A percentile compares a stretch with the other conserved stretches of the same genome.
These are phyloP conservation scores for Botrytis fragariae DNA, from an alignment of 2,329 filamentous ascomycete species.

Conservation along the genomic window DNA sequence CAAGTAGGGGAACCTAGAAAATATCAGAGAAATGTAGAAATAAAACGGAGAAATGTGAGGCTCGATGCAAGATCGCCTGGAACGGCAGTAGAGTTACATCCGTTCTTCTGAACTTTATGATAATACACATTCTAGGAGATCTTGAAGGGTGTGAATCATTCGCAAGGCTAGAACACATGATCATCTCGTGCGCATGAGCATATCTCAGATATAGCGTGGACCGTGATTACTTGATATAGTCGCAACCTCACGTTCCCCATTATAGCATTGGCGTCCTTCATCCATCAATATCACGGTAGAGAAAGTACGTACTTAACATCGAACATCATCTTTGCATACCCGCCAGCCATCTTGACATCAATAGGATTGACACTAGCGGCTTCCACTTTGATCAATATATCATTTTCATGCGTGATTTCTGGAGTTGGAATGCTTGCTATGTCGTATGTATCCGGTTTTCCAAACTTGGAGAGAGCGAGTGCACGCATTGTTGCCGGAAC, in stretches of 20 bases:
- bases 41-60: not conserved
- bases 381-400: constrained; percentile 47
- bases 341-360: constrained; percentile 43
- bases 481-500: constrained; percentile 33
- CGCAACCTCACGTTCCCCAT: not conserved
- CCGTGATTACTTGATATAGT: not conserved
- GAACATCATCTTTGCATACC: constrained; percentile 26
- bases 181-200: not conserved
- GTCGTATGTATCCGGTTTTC: constrained; percentile 36
- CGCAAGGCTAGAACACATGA: not conserved
- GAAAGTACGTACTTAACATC: not conserved
- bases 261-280: not conserved
- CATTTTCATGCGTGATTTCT: constrained; percentile 43
- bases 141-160: not conserved
- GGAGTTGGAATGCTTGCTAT: constrained; percentile 46
- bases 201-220: not conserved
- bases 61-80: too few species aligned
- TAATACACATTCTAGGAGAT: not conserved
- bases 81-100: not conserved
- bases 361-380: constrained; percentile 47
- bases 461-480: constrained; percentile 29
- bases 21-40: not conserved
- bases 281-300: not conserved
- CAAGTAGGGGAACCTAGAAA: constrained; percentile 42
- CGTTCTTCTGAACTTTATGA: not conserved